Evolutionary conservation across 2,329 filamentous ascomycete species (phyloP).

Genomic region (Arachnomyces sp.): DNA sequence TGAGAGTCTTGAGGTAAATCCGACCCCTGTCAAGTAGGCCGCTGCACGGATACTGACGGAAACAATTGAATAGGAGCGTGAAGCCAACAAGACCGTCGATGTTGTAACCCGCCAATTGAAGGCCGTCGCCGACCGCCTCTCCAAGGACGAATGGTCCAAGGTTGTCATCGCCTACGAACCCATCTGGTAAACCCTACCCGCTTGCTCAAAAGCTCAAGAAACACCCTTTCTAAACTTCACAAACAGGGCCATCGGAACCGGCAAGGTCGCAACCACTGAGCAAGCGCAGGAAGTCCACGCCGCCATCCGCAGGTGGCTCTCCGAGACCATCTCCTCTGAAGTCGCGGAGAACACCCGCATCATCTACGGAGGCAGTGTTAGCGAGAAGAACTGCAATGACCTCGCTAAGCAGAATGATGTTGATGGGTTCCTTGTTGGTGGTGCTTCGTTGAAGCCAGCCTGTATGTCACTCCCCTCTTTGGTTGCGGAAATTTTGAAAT

Average conservation of each 20-base stretch:
- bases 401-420: conserved; percentile 89
- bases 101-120: conserved; percentile 66
- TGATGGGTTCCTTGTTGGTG: conserved; percentile 94
- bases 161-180: conserved; percentile 98
- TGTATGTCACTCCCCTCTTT: conserved; percentile 48
- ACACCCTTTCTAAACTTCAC: conserved; percentile 1
- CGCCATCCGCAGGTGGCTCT: conserved; percentile 82
- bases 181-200: conserved; percentile 72
- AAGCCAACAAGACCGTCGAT: conserved; percentile 74
- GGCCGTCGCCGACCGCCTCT: conserved; percentile 61
- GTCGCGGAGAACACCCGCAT: conserved; percentile 83
- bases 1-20: conserved; percentile 67
- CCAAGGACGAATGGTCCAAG: conserved; percentile 77
- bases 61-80: conserved; percentile 54
- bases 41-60: conserved; percentile 1
- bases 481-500: conserved; percentile 7
- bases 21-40: conserved; percentile 13
- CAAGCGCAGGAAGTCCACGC: conserved; percentile 93
- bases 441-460: conserved; percentile 92
- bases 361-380: conserved; percentile 94
- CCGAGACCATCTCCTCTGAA: conserved; percentile 62
- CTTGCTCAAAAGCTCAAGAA: background rate
- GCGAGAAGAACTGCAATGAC: conserved; percentile 95
- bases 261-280: conserved; percentile 80
- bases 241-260: conserved; percentile 66